Conservation (phyloP, 345 rosid species). For the Citrus glauca region DNA sequence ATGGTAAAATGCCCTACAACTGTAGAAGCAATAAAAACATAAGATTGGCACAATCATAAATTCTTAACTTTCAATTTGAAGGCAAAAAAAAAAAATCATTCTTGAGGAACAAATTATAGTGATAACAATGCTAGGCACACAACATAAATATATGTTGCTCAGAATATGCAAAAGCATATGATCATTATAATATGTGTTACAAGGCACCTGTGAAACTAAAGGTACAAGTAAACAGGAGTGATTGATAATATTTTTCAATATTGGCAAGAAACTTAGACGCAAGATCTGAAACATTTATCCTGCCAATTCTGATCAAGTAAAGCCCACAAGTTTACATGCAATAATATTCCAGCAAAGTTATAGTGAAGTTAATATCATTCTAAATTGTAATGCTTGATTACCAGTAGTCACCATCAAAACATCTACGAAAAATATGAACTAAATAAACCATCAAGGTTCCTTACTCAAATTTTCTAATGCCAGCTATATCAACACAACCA, state of each 20-base stretch:
- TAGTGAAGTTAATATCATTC: neutral
- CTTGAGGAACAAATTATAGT: neutral
- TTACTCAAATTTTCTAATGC: neutral
- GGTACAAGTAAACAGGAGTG: neutral
- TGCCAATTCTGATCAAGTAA: neutral
- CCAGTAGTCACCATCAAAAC: neutral
- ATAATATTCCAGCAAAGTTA: neutral
- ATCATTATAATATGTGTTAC: neutral
- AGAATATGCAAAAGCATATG: neutral
- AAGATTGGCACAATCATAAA: neutral
- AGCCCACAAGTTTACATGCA: neutral
- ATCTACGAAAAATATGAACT: neutral
- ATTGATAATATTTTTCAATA: neutral
- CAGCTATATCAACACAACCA: neutral
- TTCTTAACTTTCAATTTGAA: neutral
- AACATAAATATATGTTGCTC: neutral
- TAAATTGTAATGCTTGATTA: neutral
- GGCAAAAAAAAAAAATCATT: neutral
- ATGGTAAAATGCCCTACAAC: slow-evolving; percentile 31
- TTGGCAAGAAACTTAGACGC: neutral
- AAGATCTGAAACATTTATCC: neutral
- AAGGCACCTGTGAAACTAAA: neutral
- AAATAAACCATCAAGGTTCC: neutral
- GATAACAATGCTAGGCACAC: neutral
- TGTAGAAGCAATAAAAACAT: neutral